phyloP scores from a whole-genome alignment of 2,329 filamentous ascomycete species.

The Zopfia rhizophila region DNA sequence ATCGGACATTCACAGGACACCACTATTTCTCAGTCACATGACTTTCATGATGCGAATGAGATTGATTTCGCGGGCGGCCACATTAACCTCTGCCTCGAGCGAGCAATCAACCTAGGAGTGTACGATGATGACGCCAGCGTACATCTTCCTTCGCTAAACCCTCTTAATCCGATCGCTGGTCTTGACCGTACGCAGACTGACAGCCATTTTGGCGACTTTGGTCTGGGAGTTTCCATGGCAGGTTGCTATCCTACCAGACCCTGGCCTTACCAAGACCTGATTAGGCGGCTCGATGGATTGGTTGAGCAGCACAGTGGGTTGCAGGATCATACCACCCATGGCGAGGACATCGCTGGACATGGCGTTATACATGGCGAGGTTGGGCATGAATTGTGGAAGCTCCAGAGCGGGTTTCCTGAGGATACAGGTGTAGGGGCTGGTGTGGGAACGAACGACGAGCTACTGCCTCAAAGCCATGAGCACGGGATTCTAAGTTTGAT shows the following conservation, averaged over 20 bases:
- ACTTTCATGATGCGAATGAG: constrained; percentile 41
- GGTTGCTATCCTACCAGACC: constrained; percentile 36
- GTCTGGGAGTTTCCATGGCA: constrained; percentile 11
- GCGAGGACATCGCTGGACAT: constrained; percentile 21
- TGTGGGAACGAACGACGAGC: constrained; percentile 14
- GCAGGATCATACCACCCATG: constrained; percentile 7
- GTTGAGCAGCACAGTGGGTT: constrained; percentile 27
- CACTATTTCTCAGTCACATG: constrained; percentile 13
- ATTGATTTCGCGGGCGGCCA: constrained; percentile 55
- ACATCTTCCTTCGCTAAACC: constrained; percentile 10
- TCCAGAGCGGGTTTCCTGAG: constrained; percentile 40
- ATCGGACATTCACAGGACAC: constrained; percentile 35
- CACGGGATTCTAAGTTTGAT: constrained; percentile 31
- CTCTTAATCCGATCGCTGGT: constrained; percentile 26
- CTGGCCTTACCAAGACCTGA: constrained; percentile 33
- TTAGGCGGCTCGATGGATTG: constrained; percentile 32
- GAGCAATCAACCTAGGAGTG: constrained; percentile 34
- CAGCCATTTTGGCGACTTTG: constrained; percentile 25
- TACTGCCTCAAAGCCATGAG: constrained; percentile 14
- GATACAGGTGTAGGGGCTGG: constrained; percentile 30
- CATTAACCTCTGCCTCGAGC: constrained; percentile 54
- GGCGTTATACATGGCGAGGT: constrained; percentile 22
- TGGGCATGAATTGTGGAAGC: constrained; percentile 35
- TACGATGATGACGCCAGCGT: constrained; percentile 28
- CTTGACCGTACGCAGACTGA: constrained; percentile 24